These are phyloP conservation scores for Aspergillus tubingensis DNA, from an alignment of 2,329 filamentous ascomycete species.

Conservation along the genomic window DNA sequence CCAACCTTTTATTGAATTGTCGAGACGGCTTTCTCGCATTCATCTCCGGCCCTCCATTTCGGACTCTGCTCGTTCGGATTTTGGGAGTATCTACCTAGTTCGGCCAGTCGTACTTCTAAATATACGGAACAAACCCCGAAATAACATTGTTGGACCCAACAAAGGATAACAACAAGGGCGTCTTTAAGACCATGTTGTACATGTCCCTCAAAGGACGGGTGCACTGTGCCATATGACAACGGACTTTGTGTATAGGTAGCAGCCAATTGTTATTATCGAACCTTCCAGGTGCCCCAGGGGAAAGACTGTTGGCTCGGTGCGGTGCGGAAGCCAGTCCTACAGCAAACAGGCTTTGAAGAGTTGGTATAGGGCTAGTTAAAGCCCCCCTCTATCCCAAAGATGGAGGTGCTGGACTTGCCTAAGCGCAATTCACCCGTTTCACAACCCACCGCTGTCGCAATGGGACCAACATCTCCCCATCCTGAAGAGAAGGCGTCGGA, in stretches of 20 bases:
- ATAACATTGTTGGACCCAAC: neutral
- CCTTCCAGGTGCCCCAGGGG: neutral
- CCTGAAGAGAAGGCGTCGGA: neutral
- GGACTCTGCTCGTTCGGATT: neutral
- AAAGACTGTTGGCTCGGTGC: neutral
- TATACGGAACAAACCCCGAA: neutral
- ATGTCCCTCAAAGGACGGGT: neutral
- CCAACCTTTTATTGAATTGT: neutral
- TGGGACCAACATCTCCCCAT: neutral
- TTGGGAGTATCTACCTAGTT: neutral
- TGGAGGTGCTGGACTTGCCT: neutral
- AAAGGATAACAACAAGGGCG: neutral
- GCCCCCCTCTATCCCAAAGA: neutral
- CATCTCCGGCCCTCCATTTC: neutral
- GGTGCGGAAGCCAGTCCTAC: neutral
- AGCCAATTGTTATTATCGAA: neutral
- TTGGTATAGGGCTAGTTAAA: neutral
- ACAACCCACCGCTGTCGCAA: neutral
- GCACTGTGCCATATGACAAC: neutral
- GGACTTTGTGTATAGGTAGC: neutral
- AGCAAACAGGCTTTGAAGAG: neutral
- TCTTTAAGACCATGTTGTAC: neutral
- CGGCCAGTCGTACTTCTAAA: neutral
- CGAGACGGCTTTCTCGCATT: neutral
- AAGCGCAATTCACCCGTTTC: neutral